phyloP scores from a whole-genome alignment of 2,329 filamentous ascomycete species.

The Aspergillus sp. region DNA sequence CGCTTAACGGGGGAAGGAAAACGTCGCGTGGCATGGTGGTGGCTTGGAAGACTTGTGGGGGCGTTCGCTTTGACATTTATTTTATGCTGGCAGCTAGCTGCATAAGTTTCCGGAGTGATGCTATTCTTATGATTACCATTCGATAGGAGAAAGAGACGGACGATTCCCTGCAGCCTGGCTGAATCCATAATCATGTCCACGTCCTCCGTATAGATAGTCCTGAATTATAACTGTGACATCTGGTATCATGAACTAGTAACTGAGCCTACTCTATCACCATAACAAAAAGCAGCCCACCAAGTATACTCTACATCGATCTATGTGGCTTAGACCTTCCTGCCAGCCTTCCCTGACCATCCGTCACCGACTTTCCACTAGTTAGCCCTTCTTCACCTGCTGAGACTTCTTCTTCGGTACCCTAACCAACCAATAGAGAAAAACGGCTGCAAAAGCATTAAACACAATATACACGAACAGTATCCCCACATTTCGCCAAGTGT shows the following conservation, averaged over 20 bases:
- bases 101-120: no score
- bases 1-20: neutral
- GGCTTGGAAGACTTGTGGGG: neutral
- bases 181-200: neutral
- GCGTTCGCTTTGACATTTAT: neutral
- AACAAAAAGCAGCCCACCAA: neutral
- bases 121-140: neutral
- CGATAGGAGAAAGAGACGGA: neutral
- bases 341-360: neutral
- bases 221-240: neutral
- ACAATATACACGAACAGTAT: constrained; percentile 54
- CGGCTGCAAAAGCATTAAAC: constrained; percentile 52
- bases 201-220: no score
- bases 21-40: neutral
- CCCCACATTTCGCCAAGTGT: constrained; percentile 57
- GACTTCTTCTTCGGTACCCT: constrained; percentile 52
- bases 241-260: neutral
- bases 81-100: neutral
- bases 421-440: constrained; percentile 55
- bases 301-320: neutral
- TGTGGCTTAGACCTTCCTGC: neutral
- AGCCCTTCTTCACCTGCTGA: constrained; percentile 41
- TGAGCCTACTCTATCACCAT: neutral
- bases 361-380: constrained; percentile 14
- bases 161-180: neutral